Percentiles rank a stretch among this genome's conserved stretches.
phyloP scores from a whole-genome alignment of 2,329 filamentous ascomycete genomes.

The Ophiostoma ulmi region DNA sequence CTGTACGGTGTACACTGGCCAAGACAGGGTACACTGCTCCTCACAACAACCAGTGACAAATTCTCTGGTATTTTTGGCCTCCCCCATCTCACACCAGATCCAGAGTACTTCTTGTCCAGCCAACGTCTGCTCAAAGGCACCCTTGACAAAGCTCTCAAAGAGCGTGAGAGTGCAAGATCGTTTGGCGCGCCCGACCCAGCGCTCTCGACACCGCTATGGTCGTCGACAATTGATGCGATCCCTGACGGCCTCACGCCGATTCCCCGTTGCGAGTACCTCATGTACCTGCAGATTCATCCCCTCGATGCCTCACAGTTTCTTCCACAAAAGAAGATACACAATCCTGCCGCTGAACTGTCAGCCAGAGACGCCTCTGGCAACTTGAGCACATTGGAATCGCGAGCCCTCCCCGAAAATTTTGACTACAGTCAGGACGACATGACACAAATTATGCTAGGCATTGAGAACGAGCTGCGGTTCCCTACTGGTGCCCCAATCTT shows the following conservation, averaged over 20 bases:
- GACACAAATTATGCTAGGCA: constrained; percentile 35
- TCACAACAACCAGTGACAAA: constrained; percentile 90
- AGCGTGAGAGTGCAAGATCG: constrained; percentile 53
- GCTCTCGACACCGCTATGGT: constrained; percentile 61
- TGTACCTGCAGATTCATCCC: constrained; percentile 75
- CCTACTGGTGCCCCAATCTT: constrained; percentile 56
- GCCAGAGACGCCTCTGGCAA: background rate
- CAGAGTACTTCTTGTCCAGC: constrained; percentile 54
- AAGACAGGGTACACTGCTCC: constrained; percentile 68
- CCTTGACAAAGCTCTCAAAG: constrained; percentile 60
- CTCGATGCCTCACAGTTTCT: constrained; percentile 39
- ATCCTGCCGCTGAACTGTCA: background rate
- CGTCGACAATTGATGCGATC: constrained; percentile 58
- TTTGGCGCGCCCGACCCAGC: constrained; percentile 55
- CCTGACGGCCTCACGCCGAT: constrained; percentile 54
- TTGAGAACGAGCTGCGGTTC: constrained; percentile 59
- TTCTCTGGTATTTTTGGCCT: constrained; percentile 87
- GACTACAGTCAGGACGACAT: constrained; percentile 26
- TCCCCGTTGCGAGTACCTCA: constrained; percentile 82
- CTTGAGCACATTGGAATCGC: background rate
- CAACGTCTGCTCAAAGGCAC: constrained; percentile 67
- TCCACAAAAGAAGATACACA: background rate
- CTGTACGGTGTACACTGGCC: constrained; percentile 84
- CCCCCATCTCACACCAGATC: constrained; percentile 68
- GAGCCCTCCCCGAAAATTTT: constrained; percentile 15